These are phyloP conservation scores for Beauveria bassiana DNA, from an alignment of 2,329 filamentous ascomycete genomes.

Conservation along the genomic window DNA sequence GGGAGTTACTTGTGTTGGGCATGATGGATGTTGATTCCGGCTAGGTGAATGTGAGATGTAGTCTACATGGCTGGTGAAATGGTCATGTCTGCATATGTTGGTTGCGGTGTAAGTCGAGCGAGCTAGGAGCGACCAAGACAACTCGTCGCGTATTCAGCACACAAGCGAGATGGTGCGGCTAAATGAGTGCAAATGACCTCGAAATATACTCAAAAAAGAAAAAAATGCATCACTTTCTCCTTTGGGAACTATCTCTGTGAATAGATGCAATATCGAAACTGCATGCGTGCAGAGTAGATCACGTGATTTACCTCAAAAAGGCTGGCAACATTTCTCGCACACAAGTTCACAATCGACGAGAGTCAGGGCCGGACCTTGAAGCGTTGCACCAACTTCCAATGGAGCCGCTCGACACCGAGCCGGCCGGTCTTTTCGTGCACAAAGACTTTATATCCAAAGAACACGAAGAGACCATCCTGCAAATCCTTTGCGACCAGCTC, in stretches of 20 bases:
- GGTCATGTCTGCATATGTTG: background rate
- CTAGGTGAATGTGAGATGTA: too few species aligned
- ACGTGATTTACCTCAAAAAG: background rate
- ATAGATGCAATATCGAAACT: background rate
- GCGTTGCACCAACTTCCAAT: background rate
- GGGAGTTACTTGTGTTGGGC: too few species aligned
- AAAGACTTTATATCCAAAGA: slow-evolving; percentile 32
- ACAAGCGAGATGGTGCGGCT: too few species aligned
- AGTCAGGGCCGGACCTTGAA: background rate
- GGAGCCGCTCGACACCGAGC: slow-evolving; percentile 13
- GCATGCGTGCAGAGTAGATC: background rate
- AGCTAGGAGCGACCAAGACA: background rate
- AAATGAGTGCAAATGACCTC: background rate
- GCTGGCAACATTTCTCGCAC: background rate
- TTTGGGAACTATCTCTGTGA: background rate
- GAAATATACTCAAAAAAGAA: background rate
- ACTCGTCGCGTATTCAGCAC: background rate
- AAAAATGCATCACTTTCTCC: too few species aligned
- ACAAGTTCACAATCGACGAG: background rate
- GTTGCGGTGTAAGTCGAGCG: background rate
- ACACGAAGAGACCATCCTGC: slow-evolving; percentile 33
- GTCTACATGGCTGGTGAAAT: background rate
- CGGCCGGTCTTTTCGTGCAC: slow-evolving; percentile 29
- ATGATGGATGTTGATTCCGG: too few species aligned
- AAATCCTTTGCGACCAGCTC: slow-evolving; percentile 36